Conservation (phyloP, 2,329 filamentous ascomycete species). For the Pseudogymnoascus sp. region DNA sequence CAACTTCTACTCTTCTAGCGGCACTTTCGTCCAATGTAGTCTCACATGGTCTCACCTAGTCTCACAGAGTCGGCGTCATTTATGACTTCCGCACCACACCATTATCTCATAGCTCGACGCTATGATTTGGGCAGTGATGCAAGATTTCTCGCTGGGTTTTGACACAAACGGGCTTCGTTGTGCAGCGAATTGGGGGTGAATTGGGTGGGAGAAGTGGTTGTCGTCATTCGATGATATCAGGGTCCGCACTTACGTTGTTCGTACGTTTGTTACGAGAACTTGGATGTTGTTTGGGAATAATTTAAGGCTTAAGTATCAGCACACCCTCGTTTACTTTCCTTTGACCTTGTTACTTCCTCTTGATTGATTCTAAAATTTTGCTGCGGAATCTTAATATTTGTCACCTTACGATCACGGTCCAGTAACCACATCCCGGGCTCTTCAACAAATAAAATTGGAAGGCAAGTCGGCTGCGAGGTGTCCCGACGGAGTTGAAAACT, state of each 20-base stretch:
- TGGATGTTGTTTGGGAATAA: not conserved
- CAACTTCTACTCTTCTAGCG: not conserved
- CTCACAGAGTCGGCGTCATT: not conserved
- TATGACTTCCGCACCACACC: not conserved
- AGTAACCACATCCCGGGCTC: not conserved
- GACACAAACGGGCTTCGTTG: not conserved
- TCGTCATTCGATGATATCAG: not conserved
- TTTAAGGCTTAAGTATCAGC: not conserved
- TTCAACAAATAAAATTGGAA: not conserved
- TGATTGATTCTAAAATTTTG: not conserved
- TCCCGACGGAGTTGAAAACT: not conserved
- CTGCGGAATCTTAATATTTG: not conserved
- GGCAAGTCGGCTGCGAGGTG: not conserved
- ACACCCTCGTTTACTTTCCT: not conserved
- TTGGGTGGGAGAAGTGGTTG: not conserved
- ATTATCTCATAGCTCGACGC: slow-evolving; percentile 3
- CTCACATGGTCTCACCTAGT: not conserved
- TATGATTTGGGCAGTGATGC: not conserved
- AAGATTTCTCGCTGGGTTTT: not conserved
- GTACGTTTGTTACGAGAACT: not conserved
- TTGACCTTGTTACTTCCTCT: not conserved
- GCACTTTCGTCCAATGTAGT: not conserved
- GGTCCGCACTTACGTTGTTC: not conserved
- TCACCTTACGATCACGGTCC: not conserved
- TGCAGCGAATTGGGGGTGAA: not conserved